Conservation (phyloP, 2,329 filamentous ascomycete species). For the Metarhizium album region DNA sequence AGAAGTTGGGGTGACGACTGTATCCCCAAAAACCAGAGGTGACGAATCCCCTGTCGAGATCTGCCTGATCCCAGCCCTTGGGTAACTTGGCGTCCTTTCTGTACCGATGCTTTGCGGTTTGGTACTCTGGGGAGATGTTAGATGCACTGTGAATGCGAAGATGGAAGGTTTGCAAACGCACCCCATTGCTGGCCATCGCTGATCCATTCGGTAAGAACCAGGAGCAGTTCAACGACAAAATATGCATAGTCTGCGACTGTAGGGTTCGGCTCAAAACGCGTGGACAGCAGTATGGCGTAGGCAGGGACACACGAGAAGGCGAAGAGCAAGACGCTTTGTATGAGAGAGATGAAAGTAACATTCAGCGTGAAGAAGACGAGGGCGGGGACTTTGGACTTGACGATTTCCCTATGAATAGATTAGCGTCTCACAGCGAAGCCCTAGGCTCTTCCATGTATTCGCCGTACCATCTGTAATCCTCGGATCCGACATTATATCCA, state of each 20-base stretch:
- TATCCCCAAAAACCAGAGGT: constrained; percentile 77
- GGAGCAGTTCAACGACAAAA: constrained; percentile 31
- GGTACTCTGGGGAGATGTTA: constrained; percentile 46
- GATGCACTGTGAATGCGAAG: background rate
- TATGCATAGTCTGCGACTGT: constrained; percentile 37
- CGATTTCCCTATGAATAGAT: constrained; percentile 45
- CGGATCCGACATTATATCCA: constrained; percentile 77
- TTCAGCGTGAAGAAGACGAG: constrained; percentile 76
- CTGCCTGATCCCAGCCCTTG: constrained; percentile 51
- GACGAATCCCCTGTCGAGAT: constrained; percentile 84
- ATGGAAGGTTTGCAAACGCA: constrained; percentile 20
- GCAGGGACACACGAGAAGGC: constrained; percentile 63
- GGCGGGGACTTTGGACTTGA: constrained; percentile 54
- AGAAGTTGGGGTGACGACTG: constrained; percentile 90
- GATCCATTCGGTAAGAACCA: constrained; percentile 60
- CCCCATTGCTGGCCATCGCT: constrained; percentile 91
- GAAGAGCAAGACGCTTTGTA: constrained; percentile 74
- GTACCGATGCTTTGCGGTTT: constrained; percentile 70
- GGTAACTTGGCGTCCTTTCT: constrained; percentile 62
- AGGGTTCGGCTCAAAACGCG: constrained; percentile 45
- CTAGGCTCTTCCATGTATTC: background rate
- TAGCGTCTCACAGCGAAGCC: background rate
- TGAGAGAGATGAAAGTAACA: constrained; percentile 75
- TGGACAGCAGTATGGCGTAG: constrained; percentile 69
- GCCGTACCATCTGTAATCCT: constrained; percentile 78